Evolutionary conservation across 352 stramenopile species (phyloP).

Genomic region (Globisporangium mamillatum): DNA sequence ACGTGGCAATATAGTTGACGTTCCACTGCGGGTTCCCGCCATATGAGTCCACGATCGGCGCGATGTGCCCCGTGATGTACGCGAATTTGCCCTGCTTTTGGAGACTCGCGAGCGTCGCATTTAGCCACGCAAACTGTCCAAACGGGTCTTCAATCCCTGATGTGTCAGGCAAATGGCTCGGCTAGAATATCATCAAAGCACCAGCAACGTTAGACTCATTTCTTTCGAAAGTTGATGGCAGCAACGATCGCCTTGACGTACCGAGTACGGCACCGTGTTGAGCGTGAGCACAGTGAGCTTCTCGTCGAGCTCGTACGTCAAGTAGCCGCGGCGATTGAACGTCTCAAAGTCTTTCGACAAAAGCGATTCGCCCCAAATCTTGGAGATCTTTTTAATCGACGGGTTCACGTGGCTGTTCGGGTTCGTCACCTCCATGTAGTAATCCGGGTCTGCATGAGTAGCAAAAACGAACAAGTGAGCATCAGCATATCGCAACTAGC

Average conservation of each 20-base stretch:
- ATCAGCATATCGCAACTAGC: neutral
- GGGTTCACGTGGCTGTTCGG: slow-evolving; percentile 49
- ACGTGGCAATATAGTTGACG: slow-evolving; percentile 76
- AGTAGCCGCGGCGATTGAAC: slow-evolving; percentile 59
- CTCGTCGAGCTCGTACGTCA: slow-evolving; percentile 61
- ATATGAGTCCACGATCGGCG: slow-evolving; percentile 88
- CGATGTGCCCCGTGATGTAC: slow-evolving; percentile 90
- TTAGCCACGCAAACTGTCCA: slow-evolving; percentile 88
- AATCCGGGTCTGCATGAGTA: slow-evolving; percentile 45
- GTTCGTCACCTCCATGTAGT: slow-evolving; percentile 76
- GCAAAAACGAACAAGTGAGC: too few relatives aligned
- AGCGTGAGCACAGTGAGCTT: slow-evolving; percentile 69
- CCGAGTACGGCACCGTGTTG: slow-evolving; percentile 83
- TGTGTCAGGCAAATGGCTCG: slow-evolving; percentile 74
- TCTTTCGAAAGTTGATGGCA: neutral
- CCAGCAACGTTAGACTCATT: neutral
- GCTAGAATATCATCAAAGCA: slow-evolving; percentile 24
- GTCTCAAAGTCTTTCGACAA: slow-evolving; percentile 44
- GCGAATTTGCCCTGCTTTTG: slow-evolving; percentile 43
- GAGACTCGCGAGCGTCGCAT: slow-evolving; percentile 59
- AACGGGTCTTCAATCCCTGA: slow-evolving; percentile 78
- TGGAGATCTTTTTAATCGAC: slow-evolving; percentile 49
- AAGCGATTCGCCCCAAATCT: slow-evolving; percentile 51
- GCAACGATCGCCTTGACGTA: slow-evolving; percentile 20
- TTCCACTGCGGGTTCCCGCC: slow-evolving; percentile 82